Evolutionary conservation across 108 stramenopile species (phyloP).

Genomic region (Chaetoceros muelleri): DNA sequence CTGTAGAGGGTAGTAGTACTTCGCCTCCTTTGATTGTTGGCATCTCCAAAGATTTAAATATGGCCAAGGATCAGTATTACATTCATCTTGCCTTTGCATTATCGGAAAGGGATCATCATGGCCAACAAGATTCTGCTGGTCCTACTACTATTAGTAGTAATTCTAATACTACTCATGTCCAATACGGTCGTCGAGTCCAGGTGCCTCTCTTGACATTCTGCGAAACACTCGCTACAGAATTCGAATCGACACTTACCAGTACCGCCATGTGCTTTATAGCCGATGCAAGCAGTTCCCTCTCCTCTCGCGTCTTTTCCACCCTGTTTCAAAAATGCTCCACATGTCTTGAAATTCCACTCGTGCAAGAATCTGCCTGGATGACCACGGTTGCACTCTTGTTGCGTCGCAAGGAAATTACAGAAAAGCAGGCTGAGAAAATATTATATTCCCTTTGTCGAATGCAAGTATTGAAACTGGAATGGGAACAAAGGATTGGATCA

Average conservation of each 20-base stretch:
- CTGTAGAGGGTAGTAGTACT: neutral
- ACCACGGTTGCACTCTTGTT: constrained; percentile 37
- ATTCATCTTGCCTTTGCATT: neutral
- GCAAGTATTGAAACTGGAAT: constrained; percentile 52
- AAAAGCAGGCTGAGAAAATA: constrained; percentile 31
- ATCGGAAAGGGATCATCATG: too few relatives aligned
- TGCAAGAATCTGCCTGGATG: constrained; percentile 62
- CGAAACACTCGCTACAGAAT: constrained; percentile 30
- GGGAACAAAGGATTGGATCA: constrained; percentile 5
- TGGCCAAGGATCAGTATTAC: neutral
- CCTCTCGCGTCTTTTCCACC: neutral
- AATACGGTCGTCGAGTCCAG: constrained; percentile 15
- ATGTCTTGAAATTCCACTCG: neutral
- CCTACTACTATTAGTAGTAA: neutral
- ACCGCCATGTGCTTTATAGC: constrained; percentile 60
- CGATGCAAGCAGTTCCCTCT: constrained; percentile 39
- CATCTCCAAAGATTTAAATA: neutral
- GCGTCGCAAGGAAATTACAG: constrained; percentile 7
- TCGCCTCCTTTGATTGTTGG: neutral
- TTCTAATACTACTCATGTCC: neutral
- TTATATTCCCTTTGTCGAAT: constrained; percentile 64
- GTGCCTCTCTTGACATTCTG: constrained; percentile 52
- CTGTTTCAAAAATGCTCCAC: neutral
- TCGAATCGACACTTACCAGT: constrained; percentile 42
- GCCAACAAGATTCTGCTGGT: too few relatives aligned